These are phyloP conservation scores for Cutaneotrichosporon sp. DNA, from an alignment of 1,284 basidiomycete genomes.

Conservation along the genomic window DNA sequence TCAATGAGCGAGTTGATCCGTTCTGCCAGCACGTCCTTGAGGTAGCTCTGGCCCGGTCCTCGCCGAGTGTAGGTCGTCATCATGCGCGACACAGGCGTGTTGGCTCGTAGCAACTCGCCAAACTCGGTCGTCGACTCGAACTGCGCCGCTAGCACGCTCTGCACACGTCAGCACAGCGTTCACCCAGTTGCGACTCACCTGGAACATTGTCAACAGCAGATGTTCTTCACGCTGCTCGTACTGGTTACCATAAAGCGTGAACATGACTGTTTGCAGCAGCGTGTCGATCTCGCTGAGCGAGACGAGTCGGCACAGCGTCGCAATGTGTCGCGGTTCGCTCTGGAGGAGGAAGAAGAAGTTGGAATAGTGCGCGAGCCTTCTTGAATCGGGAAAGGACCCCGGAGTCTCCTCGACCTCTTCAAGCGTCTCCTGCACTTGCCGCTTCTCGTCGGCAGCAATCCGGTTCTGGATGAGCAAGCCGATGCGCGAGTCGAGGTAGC, in stretches of 20 bases:
- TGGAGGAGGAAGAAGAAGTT: slow-evolving; percentile 99
- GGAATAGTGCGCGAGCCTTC: slow-evolving; percentile 85
- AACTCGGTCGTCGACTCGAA: slow-evolving; percentile 99
- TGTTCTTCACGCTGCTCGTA: slow-evolving; percentile 99
- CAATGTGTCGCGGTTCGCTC: slow-evolving; percentile 94
- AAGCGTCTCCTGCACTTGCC: slow-evolving; percentile 87
- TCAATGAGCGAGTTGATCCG: slow-evolving; percentile 97
- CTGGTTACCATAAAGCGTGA: slow-evolving; percentile 98
- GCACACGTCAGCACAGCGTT: slow-evolving; percentile 27
- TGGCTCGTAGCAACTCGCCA: slow-evolving; percentile 91
- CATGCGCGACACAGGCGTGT: slow-evolving; percentile 98
- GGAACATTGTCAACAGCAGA: slow-evolving; percentile 96
- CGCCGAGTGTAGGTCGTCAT: slow-evolving; percentile 99
- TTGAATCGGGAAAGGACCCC: slow-evolving; percentile 88
- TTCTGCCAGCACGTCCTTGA: slow-evolving; percentile 93
- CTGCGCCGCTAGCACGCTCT: slow-evolving; percentile 95
- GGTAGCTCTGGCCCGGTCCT: slow-evolving; percentile 94
- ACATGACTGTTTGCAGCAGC: slow-evolving; percentile 99
- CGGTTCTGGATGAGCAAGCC: slow-evolving; percentile 96
- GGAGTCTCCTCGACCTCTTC: slow-evolving; percentile 81
- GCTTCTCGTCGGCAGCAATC: slow-evolving; percentile 95
- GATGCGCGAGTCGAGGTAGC: slow-evolving; percentile 96
- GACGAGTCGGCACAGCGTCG: slow-evolving; percentile 94
- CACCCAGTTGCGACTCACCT: slow-evolving; percentile 50
- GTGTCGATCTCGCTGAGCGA: slow-evolving; percentile 96